A percentile compares a stretch with the other conserved stretches of the same genome.
These are phyloP conservation scores for Schizochytrium sp. DNA, from an alignment of 108 stramenopile genomes.

Conservation along the genomic window DNA sequence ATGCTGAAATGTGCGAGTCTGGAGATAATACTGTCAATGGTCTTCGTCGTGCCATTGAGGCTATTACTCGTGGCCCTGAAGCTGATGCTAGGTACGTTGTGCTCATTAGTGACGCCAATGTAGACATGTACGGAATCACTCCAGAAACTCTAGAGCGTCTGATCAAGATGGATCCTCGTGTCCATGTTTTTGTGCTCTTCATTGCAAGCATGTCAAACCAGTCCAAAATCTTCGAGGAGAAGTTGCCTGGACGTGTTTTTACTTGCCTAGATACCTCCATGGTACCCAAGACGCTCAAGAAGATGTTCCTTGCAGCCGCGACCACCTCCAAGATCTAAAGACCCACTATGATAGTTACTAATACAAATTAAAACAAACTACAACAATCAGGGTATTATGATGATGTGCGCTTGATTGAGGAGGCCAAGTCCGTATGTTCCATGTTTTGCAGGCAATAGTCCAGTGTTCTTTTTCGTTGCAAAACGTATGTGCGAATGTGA, in stretches of 20 bases:
- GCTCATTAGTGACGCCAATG: constrained; percentile 85
- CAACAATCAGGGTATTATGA: too few relatives aligned
- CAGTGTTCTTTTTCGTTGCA: too few relatives aligned
- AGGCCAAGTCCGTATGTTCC: too few relatives aligned
- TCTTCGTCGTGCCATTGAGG: constrained; percentile 75
- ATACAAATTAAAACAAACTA: too few relatives aligned
- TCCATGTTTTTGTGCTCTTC: constrained; percentile 55
- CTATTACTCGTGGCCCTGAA: constrained; percentile 45
- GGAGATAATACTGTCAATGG: constrained; percentile 89
- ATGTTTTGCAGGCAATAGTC: too few relatives aligned
- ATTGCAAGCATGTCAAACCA: constrained; percentile 63
- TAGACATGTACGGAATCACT: constrained; percentile 81
- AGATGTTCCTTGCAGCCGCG: constrained; percentile 56
- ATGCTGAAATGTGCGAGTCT: constrained; percentile 83
- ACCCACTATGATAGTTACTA: background rate
- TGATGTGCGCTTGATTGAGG: too few relatives aligned
- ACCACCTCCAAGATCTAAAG: constrained; percentile 9
- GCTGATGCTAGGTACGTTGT: constrained; percentile 73
- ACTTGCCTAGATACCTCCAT: constrained; percentile 15
- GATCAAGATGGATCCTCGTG: background rate
- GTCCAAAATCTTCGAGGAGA: constrained; percentile 37
- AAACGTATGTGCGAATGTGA: too few relatives aligned
- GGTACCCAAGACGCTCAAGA: constrained; percentile 49
- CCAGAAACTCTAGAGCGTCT: constrained; percentile 35
- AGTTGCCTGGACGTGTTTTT: constrained; percentile 55